These are phyloP conservation scores for Suhomyces choctaworum DNA, from an alignment of 1,139 yeast genomes.

Conservation along the genomic window DNA sequence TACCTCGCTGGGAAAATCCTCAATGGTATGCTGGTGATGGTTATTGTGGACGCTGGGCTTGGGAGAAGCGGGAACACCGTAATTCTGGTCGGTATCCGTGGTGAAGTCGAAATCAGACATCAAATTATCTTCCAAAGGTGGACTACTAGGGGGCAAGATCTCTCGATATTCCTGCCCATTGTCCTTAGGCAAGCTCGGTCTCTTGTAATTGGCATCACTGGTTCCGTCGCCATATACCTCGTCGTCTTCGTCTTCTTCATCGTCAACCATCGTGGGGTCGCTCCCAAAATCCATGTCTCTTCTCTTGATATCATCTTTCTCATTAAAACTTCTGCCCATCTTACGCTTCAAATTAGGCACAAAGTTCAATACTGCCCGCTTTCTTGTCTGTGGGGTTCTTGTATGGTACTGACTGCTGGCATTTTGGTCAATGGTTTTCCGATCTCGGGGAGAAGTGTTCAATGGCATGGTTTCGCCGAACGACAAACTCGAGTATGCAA, in stretches of 20 bases:
- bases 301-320: constrained; percentile 45
- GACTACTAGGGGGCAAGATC: constrained; percentile 35
- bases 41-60: constrained; percentile 2
- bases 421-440: constrained; percentile 39
- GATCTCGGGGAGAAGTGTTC: constrained; percentile 38
- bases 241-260: constrained; percentile 18
- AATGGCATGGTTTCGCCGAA: constrained; percentile 27
- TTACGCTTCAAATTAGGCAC: constrained; percentile 45
- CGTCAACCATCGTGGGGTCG: constrained; percentile 22
- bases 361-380: constrained; percentile 23
- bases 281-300: constrained; percentile 25
- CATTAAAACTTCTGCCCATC: constrained; percentile 49
- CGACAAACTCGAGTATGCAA: constrained; percentile 40
- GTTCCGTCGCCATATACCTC: constrained; percentile 5
- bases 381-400: constrained; percentile 13
- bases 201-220: not conserved
- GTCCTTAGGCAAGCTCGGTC: not conserved
- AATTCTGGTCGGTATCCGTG: constrained; percentile 21
- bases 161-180: not conserved
- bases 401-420: constrained; percentile 42
- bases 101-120: constrained; percentile 31
- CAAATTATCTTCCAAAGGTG: constrained; percentile 26
- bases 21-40: constrained; percentile 1
- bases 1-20: constrained; percentile 14
- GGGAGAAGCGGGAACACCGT: constrained; percentile 32